Conservation (phyloP, 2,329 filamentous ascomycete species). For the Ustulina deusta region DNA sequence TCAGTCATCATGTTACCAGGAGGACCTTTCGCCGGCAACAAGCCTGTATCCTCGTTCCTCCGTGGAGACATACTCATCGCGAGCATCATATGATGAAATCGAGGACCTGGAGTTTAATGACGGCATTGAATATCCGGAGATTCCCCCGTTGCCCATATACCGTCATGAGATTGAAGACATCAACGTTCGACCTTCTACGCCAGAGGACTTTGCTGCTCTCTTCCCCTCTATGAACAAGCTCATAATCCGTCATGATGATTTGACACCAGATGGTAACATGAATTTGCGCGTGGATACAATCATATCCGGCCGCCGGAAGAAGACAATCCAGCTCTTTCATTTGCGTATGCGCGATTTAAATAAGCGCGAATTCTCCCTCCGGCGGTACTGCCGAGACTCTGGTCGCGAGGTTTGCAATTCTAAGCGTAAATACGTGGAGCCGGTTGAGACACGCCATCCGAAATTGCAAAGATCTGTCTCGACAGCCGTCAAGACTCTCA, state of each 20-base stretch:
- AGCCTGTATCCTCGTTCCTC: slow-evolving; percentile 68
- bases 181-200: slow-evolving; percentile 80
- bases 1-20: slow-evolving; percentile 42
- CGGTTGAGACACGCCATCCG: slow-evolving; percentile 55
- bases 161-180: slow-evolving; percentile 71
- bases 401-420: slow-evolving; percentile 93
- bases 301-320: slow-evolving; percentile 72
- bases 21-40: slow-evolving; percentile 57
- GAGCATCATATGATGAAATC: slow-evolving; percentile 71
- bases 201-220: slow-evolving; percentile 82
- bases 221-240: slow-evolving; percentile 88
- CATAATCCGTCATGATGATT: slow-evolving; percentile 88
- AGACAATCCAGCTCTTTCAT: slow-evolving; percentile 85
- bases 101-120: slow-evolving; percentile 54
- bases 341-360: slow-evolving; percentile 93
- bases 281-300: slow-evolving; percentile 90
- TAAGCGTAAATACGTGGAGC: slow-evolving; percentile 74
- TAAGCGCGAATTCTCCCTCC: slow-evolving; percentile 87
- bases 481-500: slow-evolving; percentile 62
- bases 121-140: slow-evolving; percentile 54
- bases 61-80: slow-evolving; percentile 83
- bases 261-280: slow-evolving; percentile 93
- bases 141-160: slow-evolving; percentile 69
- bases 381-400: slow-evolving; percentile 91
- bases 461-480: slow-evolving; percentile 62